These are phyloP conservation scores for Przewalskia tangutica DNA, from an alignment of 257 asterid genomes.

Conservation along the genomic window DNA sequence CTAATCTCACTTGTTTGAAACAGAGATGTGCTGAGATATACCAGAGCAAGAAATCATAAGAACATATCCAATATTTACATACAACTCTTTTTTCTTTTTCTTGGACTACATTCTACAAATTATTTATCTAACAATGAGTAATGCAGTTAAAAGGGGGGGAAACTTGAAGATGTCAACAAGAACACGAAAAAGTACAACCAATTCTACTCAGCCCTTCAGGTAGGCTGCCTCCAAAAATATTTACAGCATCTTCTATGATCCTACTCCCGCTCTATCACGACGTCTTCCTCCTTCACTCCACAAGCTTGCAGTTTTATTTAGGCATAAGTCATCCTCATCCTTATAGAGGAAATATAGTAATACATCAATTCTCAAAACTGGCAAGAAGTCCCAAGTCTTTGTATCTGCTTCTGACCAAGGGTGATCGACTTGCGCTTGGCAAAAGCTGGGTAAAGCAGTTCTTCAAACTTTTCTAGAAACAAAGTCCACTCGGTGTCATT, in stretches of 20 bases:
- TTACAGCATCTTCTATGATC: slow-evolving; percentile 30
- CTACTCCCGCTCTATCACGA: slow-evolving; percentile 8
- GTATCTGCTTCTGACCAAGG: slow-evolving; percentile 67
- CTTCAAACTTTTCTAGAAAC: slow-evolving; percentile 75
- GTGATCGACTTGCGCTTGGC: slow-evolving; percentile 52
- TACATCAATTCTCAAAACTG: slow-evolving; percentile 58
- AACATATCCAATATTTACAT: slow-evolving; percentile 22
- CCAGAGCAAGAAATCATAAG: not conserved
- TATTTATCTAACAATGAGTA: slow-evolving; percentile 57
- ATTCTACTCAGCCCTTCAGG: slow-evolving; percentile 22
- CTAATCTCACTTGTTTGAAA: not conserved
- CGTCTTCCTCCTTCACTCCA: slow-evolving; percentile 19
- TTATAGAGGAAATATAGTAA: slow-evolving; percentile 14
- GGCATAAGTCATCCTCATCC: slow-evolving; percentile 11
- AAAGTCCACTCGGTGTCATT: slow-evolving; percentile 62
- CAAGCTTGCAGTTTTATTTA: slow-evolving; percentile 30
- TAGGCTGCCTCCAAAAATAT: slow-evolving; percentile 39
- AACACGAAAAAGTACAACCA: slow-evolving; percentile 15
- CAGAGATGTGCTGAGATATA: not conserved
- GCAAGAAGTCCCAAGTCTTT: slow-evolving; percentile 98
- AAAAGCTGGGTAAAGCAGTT: slow-evolving; percentile 67
- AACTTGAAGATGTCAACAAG: slow-evolving; percentile 1
- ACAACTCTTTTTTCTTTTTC: slow-evolving; percentile 7
- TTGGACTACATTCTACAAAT: slow-evolving; percentile 27
- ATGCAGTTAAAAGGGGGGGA: slow-evolving; percentile 12